Evolutionary conservation across 2,329 filamentous ascomycete genomes (phyloP), one percentile per base, ranked within the genome.

Genomic region (Ophiocordyceps robertsii): DNA sequence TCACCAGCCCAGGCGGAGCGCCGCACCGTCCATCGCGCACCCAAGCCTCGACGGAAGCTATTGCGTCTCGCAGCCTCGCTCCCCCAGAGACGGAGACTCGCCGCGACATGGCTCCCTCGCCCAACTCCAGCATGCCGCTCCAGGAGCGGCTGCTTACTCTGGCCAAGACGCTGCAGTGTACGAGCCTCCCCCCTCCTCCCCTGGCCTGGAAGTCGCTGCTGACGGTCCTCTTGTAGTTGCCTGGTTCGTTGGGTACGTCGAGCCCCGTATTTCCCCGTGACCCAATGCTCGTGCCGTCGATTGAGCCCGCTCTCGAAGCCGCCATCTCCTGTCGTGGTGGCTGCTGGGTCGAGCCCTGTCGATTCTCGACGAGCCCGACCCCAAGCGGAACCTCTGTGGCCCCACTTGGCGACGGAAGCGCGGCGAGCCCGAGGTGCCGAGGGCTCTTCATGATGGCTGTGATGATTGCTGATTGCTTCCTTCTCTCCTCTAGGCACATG

Each of bases 141-240:
- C 66, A 69, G 57, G 80, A 92, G 69, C 77, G 88, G 58, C 68
- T 95, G 46, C 65, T 86, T 55, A 72, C 76, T 53, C 73, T 96
- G 53, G 88, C 82, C 51, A 80, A 94, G 64, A 96, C 89, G 38
- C 72, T 96, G 53, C 92, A 96, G 71, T 98, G 90, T 83, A 78
- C 19, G 39, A 17, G 63, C 3, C n/a, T 10, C 16, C 12, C 30
- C 32, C 10, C 21, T 13, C 29, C 35, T 13, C 29, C 35, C 40
- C 30, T 21, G 29, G 29, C 19, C 3, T 16, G 13, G 29, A 17
- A 29, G 17, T n/a, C 7, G n/a, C 33, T 49, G 51, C 61, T 70
- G 53, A 68, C 57, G 9, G 11, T 49, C 53, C 50, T 53, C 39
- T 29, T n/a, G 17, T 48, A 81, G 77, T 89, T 58, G 83, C 75